Percentiles rank a stretch among this genome's conserved stretches.
Conservation (phyloP, 2,329 filamentous ascomycete genomes). For the Dothideomycetes sp. region DNA sequence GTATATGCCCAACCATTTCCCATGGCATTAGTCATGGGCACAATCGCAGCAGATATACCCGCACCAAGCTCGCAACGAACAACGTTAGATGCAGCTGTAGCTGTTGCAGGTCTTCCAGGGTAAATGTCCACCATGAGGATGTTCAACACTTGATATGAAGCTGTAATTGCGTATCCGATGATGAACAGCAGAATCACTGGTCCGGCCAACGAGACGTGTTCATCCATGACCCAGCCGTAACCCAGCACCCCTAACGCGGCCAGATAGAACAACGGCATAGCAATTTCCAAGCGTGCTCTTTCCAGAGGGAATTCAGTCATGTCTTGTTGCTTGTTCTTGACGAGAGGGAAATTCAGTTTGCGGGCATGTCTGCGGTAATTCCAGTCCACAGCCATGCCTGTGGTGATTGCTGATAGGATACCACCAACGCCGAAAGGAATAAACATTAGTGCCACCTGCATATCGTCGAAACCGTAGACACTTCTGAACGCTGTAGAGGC, state of each 20-base stretch:
- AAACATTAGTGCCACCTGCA: conserved; percentile 35
- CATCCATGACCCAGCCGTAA: conserved; percentile 35
- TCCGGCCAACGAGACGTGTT: conserved; percentile 21
- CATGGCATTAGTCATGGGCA: conserved; percentile 31
- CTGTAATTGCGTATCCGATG: conserved; percentile 29
- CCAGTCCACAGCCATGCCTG: conserved; percentile 34
- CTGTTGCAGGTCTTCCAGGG: conserved; percentile 32
- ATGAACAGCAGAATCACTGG: conserved; percentile 23
- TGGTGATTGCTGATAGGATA: conserved; percentile 31
- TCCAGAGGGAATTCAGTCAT: conserved; percentile 36
- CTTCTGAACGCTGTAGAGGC: conserved; percentile 30
- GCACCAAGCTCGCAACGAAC: conserved; percentile 36
- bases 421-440: conserved; percentile 35
- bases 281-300: conserved; percentile 33
- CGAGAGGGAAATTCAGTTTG: conserved; percentile 25
- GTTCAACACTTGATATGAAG: conserved; percentile 35
- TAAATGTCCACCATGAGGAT: conserved; percentile 41
- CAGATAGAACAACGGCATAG: conserved; percentile 29
- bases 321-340: conserved; percentile 29
- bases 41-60: conserved; percentile 31
- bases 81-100: conserved; percentile 37
- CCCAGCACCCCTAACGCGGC: conserved; percentile 26
- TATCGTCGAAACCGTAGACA: conserved; percentile 31
- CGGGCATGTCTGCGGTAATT: conserved; percentile 33
- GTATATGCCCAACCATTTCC: conserved; percentile 36